Evolutionary conservation across 306 rosid species (phyloP).

Genomic region (Quercus gilva): DNA sequence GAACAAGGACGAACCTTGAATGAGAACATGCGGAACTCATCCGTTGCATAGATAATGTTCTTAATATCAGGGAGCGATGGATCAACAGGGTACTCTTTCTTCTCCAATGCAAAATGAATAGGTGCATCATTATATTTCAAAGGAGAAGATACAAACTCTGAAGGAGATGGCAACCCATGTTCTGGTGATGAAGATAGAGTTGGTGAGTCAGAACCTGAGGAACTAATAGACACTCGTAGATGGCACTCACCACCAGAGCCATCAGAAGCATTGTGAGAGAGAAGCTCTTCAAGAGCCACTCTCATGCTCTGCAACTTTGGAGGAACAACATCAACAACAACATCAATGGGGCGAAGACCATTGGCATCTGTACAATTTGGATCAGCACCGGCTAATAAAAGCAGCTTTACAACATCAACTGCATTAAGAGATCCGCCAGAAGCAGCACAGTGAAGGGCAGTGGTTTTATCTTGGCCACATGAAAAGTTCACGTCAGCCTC

Average conservation of each 20-base stretch:
- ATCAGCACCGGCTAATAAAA: conserved; percentile 71
- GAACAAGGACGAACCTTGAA: conserved; percentile 96
- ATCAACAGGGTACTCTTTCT: conserved; percentile 82
- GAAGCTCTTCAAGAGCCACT: conserved; percentile 52
- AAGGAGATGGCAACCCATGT: conserved; percentile 52
- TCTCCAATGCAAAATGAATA: conserved; percentile 48
- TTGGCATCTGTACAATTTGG: conserved; percentile 45
- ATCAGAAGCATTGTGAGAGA: conserved; percentile 38
- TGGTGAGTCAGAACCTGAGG: conserved; percentile 48
- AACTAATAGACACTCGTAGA: conserved; percentile 33
- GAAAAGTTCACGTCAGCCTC: conserved; percentile 63
- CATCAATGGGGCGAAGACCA: conserved; percentile 72
- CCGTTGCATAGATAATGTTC: conserved; percentile 84
- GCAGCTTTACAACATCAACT: conserved; percentile 55
- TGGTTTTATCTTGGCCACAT: conserved; percentile 60
- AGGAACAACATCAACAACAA: conserved; percentile 59
- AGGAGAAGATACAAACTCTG: conserved; percentile 54
- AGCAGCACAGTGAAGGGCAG: conserved; percentile 95
- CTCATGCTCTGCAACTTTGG: conserved; percentile 51
- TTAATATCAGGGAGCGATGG: conserved; percentile 91
- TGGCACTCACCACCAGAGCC: conserved; percentile 39
- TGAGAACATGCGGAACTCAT: conserved; percentile 91
- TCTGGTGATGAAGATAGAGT: conserved; percentile 50
- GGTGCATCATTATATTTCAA: conserved; percentile 43
- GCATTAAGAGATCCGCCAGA: conserved; percentile 72